Evolutionary conservation across 371 early-diverging fungal genomes (phyloP).

Genomic region (Phascolomyces articulosus): DNA sequence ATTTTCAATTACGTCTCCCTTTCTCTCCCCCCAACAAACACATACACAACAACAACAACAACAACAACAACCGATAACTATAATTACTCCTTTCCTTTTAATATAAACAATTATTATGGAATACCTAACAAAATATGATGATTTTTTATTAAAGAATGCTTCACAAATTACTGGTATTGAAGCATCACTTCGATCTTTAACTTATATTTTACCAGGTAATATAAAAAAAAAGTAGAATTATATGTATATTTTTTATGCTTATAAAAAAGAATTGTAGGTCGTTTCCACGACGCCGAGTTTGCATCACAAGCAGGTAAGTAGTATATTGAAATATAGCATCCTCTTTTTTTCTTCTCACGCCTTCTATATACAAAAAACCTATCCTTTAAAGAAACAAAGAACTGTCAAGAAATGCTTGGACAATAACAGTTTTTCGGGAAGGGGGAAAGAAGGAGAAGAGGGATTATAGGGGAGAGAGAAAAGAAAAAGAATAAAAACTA

Average conservation of each 20-base stretch:
- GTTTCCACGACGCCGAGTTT: slow-evolving; percentile 92
- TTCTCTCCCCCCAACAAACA: too few relatives aligned
- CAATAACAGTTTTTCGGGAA: too few relatives aligned
- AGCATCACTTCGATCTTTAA: slow-evolving; percentile 81
- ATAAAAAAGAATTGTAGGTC: too few relatives aligned
- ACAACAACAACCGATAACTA: too few relatives aligned
- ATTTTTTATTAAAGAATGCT: slow-evolving; percentile 85
- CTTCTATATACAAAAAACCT: too few relatives aligned
- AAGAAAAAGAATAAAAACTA: not conserved
- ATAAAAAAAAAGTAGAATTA: not conserved
- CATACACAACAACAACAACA: too few relatives aligned
- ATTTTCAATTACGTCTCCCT: too few relatives aligned
- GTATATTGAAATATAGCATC: not conserved
- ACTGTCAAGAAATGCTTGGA: too few relatives aligned
- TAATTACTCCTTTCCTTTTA: slow-evolving; percentile 4
- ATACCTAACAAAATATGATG: slow-evolving; percentile 72
- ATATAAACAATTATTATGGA: slow-evolving; percentile 29
- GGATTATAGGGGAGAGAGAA: not conserved
- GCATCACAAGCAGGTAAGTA: slow-evolving; percentile 87
- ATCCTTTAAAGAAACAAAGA: too few relatives aligned
- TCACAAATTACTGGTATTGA: slow-evolving; percentile 89
- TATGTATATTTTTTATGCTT: slow-evolving; percentile 2
- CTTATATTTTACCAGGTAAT: slow-evolving; percentile 90
- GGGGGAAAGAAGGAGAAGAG: not conserved
- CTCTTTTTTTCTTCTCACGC: not conserved